phyloP scores from a whole-genome alignment of 2,329 filamentous ascomycete species.

The Fusarium domesticum region DNA sequence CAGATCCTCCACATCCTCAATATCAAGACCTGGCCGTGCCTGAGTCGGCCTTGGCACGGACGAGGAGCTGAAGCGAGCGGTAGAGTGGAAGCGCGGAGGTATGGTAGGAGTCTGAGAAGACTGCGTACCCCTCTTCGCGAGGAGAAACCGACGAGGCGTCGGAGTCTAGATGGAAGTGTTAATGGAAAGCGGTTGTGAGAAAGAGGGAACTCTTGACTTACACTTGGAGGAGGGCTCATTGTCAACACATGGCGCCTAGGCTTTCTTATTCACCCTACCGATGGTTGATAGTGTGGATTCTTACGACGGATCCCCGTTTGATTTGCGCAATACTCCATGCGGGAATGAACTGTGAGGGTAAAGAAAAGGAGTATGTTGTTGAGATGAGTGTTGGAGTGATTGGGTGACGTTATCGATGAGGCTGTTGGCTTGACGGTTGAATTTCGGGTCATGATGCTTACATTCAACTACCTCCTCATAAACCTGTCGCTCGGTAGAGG shows the following conservation, averaged over 20 bases:
- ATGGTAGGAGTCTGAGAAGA: conserved; percentile 33
- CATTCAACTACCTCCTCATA: background rate
- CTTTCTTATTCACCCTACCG: too few relatives aligned
- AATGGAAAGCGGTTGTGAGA: background rate
- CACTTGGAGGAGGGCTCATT: conserved; percentile 31
- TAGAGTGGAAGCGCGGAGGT: conserved; percentile 36
- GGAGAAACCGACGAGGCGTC: conserved; percentile 39
- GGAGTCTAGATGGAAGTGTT: conserved; percentile 34
- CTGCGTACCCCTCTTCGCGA: conserved; percentile 34
- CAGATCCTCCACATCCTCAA: conserved; percentile 33
- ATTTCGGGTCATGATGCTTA: conserved; percentile 9
- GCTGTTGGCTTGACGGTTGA: conserved; percentile 11
- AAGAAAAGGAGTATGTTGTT: background rate
- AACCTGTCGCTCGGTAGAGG: background rate
- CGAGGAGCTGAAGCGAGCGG: conserved; percentile 38
- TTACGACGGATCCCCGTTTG: too few relatives aligned
- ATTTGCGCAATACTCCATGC: background rate
- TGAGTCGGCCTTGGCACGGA: conserved; percentile 32
- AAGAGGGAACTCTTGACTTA: conserved; percentile 11
- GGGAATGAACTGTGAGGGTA: background rate
- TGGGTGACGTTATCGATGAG: conserved; percentile 11
- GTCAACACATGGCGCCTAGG: background rate
- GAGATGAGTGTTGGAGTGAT: background rate
- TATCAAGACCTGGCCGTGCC: conserved; percentile 21
- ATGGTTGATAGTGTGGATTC: too few relatives aligned